Percentiles rank a stretch among this genome's conserved stretches.
phyloP scores from a whole-genome alignment of 2,329 filamentous ascomycete genomes.

The Xylaria multiplex region DNA sequence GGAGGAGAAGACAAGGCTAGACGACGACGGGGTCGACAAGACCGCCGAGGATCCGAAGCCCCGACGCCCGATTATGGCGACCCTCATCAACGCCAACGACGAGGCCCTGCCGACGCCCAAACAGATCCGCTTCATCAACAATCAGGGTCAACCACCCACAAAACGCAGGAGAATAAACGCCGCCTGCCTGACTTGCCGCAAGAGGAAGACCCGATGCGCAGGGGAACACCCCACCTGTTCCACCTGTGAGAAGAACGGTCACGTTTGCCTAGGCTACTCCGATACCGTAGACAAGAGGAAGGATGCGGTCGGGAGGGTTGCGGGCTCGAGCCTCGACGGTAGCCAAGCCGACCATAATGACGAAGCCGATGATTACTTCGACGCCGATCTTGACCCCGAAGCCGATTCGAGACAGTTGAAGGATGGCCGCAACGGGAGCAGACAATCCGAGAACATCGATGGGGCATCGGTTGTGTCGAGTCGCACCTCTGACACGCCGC shows the following conservation, averaged over 20 bases:
- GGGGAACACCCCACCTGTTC: constrained; percentile 77
- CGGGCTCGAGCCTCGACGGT: constrained; percentile 30
- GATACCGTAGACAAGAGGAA: constrained; percentile 62
- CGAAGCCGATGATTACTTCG: constrained; percentile 52
- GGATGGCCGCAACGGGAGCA: constrained; percentile 38
- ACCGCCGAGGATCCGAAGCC: constrained; percentile 11
- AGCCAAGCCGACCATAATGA: constrained; percentile 51
- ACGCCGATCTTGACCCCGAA: constrained; percentile 48
- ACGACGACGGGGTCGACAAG: constrained; percentile 20
- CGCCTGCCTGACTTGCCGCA: constrained; percentile 80
- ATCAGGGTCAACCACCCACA: constrained; percentile 81
- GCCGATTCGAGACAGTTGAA: constrained; percentile 44
- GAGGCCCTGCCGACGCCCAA: constrained; percentile 59
- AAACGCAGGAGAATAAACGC: constrained; percentile 83
- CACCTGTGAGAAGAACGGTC: constrained; percentile 77
- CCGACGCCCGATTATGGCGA: constrained; percentile 54
- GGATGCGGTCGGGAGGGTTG: constrained; percentile 38
- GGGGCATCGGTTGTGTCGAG: constrained; percentile 39
- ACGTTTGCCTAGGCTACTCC: constrained; percentile 74
- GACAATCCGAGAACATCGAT: constrained; percentile 43
- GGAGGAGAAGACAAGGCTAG: not conserved
- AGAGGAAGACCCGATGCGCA: constrained; percentile 79
- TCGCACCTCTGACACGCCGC: constrained; percentile 43
- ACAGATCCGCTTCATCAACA: constrained; percentile 82
- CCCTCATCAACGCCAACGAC: constrained; percentile 53